Evolutionary conservation across 257 asterid species (phyloP).

Genomic region (Nicotiana otophora): DNA sequence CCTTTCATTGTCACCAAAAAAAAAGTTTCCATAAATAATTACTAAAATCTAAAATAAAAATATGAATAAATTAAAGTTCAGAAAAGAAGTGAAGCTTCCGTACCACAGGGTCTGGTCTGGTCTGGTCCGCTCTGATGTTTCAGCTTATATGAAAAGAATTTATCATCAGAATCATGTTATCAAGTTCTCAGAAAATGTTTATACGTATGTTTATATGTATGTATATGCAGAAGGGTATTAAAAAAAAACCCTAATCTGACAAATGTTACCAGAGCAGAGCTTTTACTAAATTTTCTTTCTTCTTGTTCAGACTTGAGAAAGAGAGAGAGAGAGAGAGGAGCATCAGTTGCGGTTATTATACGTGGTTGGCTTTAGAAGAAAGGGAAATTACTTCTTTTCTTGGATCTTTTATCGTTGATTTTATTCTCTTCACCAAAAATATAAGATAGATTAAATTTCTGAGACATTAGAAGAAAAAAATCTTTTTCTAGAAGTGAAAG

Average conservation of each 20-base stretch:
- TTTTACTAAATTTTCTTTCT: not conserved
- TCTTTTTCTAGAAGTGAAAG: no score
- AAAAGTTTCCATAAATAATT: not conserved
- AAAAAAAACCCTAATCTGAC: constrained; percentile 44
- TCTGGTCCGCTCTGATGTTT: not conserved
- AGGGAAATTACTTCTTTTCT: not conserved
- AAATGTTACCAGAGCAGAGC: constrained; percentile 20
- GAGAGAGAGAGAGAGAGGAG: not conserved
- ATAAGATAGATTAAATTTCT: not conserved
- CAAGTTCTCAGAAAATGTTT: constrained; percentile 11
- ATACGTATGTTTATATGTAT: not conserved
- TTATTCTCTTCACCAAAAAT: not conserved
- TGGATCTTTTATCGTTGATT: not conserved
- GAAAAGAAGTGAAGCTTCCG: constrained; percentile 28
- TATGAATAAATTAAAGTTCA: not conserved
- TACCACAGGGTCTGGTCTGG: constrained; percentile 16
- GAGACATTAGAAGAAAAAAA: not conserved
- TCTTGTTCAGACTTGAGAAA: not conserved
- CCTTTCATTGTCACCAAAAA: constrained; percentile 4
- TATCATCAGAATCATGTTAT: constrained; percentile 30
- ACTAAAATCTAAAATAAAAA: not conserved
- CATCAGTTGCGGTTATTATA: not conserved
- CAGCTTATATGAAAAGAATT: constrained; percentile 31
- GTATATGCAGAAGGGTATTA: not conserved
- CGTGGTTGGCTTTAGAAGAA: not conserved